Base-by-base conservation (phyloP, 2,329 filamentous ascomycete species). In the Sodiomyces alkalinus region DNA sequence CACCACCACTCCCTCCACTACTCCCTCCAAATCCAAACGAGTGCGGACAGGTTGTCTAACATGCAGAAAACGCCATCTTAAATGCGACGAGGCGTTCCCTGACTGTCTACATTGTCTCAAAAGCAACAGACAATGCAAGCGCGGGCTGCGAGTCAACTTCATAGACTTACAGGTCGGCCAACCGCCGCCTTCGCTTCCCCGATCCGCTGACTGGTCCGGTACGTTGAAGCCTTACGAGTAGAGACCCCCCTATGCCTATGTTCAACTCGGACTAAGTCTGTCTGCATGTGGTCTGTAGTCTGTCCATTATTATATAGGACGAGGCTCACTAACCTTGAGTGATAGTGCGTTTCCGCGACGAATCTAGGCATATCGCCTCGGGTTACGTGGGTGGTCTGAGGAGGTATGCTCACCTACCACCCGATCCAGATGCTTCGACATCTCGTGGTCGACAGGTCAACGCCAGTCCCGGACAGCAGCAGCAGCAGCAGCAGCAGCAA, bases 11-110 rank as follows among this genome's bases (percentile, higher is more conserved):
- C n/a, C n/a, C n/a, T n/a, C n/a, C n/a, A n/a, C n/a, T n/a, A n/a
- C 43, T 6, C 45, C 46, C 17, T 52, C 46, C 37, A 87, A 86
- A 50, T 74, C 82, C n/a, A 87, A 78, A 54, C 67, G 86, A 38
- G 83, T 92, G 12, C 74, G 87, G 26, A 94, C 86, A 3, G 86
- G 86, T 20, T 94, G 86, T 49, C 57, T 93, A 39, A 94, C 86
- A 3, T 94, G 86, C 52, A 68, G 86, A 40, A 80, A 92, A 50
- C 64, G 85, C 26, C 86, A 93, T 58, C 60, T 93, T 28, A 93
- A 93, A 52, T 93, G 86, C 50, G 86, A 93, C 46, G 83, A 92
- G 51, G 75, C 63, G 5, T 42, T 54, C 4, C 68, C 66, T 5
- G 56, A 63, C 19, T 73, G 68, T 38, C 62, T 79, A 42, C 94